Evolutionary conservation across 352 stramenopile species (phyloP), one percentile per base, ranked within the genome.

Genomic region (Globisporangium parvum): DNA sequence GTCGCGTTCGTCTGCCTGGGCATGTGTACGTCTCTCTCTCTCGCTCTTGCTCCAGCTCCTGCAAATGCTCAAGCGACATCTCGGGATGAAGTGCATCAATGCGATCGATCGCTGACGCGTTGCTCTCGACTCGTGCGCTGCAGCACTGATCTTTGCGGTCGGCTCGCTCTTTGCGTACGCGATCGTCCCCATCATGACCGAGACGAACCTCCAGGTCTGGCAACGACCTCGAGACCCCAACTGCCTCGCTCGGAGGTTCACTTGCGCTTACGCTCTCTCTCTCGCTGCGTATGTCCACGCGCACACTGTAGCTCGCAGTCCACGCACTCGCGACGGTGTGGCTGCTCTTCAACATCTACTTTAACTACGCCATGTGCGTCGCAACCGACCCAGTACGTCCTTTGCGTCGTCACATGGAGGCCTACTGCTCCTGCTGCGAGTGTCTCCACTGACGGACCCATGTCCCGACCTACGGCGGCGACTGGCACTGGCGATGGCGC

Each of bases 351-450:
- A 87, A 85, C 49, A 81, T 87, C 35, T 82, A 82, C 58, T 87
- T 87, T 71, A 89, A 89, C 65, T 89, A 89, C 58, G 73, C 71
- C 18, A 58, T 89, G 20, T 87, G 79, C 48, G 68, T 83, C 45
- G 66, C 72, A 1, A 87, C 72, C 8, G 73, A 89, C 45, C 77
- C 79, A 59, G 79, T 80, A 59, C 10, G 45, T 49, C n/a, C 18
- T 11, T 10, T 10, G 12, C 2, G 17, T 18, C 4, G 26, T 18
- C 14, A 18, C 4, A 20, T 51, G 20, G 52, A 17, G 42, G 14
- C 28, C 54, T 48, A 52, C 45, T 10, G 5, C n/a, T 18, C 18
- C 41, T 46, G 41, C 57, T 24, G 11, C 31, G 31, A 37, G 9
- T 37, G 31, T 37, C 31, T 8, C 2, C 11, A 37, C 31, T 33